phyloP scores from a whole-genome alignment of 2,329 filamentous ascomycete genomes.

The Cladophialophora immunda region DNA sequence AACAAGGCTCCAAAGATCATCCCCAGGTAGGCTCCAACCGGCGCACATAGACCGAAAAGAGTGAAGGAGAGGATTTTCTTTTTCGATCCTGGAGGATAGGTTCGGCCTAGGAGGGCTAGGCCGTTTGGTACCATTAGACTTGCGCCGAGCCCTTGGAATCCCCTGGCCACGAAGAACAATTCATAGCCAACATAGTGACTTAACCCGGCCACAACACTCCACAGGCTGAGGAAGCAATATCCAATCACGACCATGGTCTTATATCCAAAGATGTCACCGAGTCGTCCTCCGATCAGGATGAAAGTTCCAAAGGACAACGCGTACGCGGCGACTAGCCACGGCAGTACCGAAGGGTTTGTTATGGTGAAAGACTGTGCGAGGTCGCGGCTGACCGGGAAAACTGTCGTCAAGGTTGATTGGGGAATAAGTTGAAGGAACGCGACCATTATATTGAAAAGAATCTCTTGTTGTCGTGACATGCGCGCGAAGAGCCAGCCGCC shows the following conservation, averaged over 20 bases:
- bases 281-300: constrained; percentile 55
- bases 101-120: constrained; percentile 65
- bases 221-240: constrained; percentile 51
- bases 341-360: constrained; percentile 40
- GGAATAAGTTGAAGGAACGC: constrained; percentile 57
- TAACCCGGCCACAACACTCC: constrained; percentile 52
- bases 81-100: constrained; percentile 60
- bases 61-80: constrained; percentile 66
- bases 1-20: constrained; percentile 37
- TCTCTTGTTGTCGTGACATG: constrained; percentile 35
- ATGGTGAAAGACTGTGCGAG: constrained; percentile 56
- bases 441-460: constrained; percentile 53
- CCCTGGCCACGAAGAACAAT: constrained; percentile 50
- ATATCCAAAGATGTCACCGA: constrained; percentile 56
- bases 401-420: constrained; percentile 48
- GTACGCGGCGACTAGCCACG: constrained; percentile 56
- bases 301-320: constrained; percentile 55
- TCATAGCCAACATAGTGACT: constrained; percentile 47
- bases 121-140: constrained; percentile 69
- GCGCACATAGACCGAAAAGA: constrained; percentile 55
- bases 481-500: constrained; percentile 36
- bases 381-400: constrained; percentile 53
- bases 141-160: constrained; percentile 60
- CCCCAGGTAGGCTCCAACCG: constrained; percentile 52
- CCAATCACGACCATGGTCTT: constrained; percentile 53